Base-by-base conservation (phyloP, 192 early-diverging fungal species). In the Lobulomyces angularis region DNA sequence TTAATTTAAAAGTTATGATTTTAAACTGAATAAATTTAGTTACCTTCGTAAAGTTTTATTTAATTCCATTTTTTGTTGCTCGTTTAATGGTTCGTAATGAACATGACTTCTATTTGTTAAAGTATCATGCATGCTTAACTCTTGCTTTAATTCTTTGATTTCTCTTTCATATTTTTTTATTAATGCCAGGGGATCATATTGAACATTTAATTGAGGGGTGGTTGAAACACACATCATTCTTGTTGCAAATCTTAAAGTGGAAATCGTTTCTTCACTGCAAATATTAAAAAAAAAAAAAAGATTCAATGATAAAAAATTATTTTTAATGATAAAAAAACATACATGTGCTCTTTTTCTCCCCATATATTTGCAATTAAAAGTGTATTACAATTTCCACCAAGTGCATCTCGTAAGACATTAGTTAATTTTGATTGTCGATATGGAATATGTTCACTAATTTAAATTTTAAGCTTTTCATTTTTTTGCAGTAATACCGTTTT, bases 231-330 rank as follows among this genome's bases (percentile, higher is more conserved):
- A 78, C 69, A 74, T 77, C 75, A 78, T 78, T 9, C 75, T 46
- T 5, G 72, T 78, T 3, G 71, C 72, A 47, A 78, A 78, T 5
- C 75, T 51, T 9, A 78, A 59, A 3, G 75, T 78, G 8, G 63
- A 67, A 14, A 78, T 76, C 9, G 75, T 78, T 70, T 78, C 75
- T 53, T 78, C 75, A 14, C 75, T 64, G 44, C 73, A 50, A 9
- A 18, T n/a, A n/a, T n/a, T n/a, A n/a, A n/a, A n/a, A n/a, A n/a
- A 38, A n/a, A n/a, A n/a, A n/a, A n/a, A n/a, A n/a, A n/a, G n/a
- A n/a, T n/a, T n/a, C n/a, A n/a, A n/a, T n/a, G n/a, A n/a, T n/a
- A n/a, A n/a, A n/a, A n/a, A n/a, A n/a, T n/a, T n/a, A n/a, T n/a
- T n/a, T n/a, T n/a, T n/a, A n/a, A n/a, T n/a, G n/a, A n/a, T n/a